Base-by-base conservation (phyloP, 257 asterid species). In the Penstemon barbatus region DNA sequence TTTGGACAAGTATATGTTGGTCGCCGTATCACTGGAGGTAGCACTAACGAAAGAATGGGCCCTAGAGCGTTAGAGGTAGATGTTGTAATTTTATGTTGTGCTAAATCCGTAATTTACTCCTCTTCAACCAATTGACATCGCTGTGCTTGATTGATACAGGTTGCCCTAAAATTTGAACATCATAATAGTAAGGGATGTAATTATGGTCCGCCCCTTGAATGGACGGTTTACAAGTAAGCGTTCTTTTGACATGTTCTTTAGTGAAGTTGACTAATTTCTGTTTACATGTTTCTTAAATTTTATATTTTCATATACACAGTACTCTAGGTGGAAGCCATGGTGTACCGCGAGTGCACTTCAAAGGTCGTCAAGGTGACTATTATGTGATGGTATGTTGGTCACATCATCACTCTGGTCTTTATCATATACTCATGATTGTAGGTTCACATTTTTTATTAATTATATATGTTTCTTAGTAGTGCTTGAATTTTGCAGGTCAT, bases 1-100 rank as follows among this genome's bases (percentile, higher is more conserved):
- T 92, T 92, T 13, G 98, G 98, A 43, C 98, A 92, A 79, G 98
- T 89, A 11, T 87, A 79, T 84, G 92, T 87, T 48, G 98, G 98
- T 54, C 95, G 90, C 50, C 88, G 94, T 38, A 66, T 83, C 46
- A 51, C 80, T 71, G 94, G 90, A 54, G 83, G 84, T 25, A 61
- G 36, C 74, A 69, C 61, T 46, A 75, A 33, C 76, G 90, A 79
- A 48, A 84, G 90, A 79, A 75, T 73, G 11, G 93, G 91, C 38
- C 77, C 95, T 50, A 90, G 85, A 45, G 89, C 91, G 25, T 43
- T 73, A 15, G 91, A 91, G 82, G 94, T 89, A 71, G 13, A 71
- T 58, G 25, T 40, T 41, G 54, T 65, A 4, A 25, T 15, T 62
- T 60, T 61, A 61, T 19, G 55, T 45, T 71, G 52, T 19, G 54